Conservation (phyloP, 192 early-diverging fungal genomes). For the Linnemannia hyalina region DNA sequence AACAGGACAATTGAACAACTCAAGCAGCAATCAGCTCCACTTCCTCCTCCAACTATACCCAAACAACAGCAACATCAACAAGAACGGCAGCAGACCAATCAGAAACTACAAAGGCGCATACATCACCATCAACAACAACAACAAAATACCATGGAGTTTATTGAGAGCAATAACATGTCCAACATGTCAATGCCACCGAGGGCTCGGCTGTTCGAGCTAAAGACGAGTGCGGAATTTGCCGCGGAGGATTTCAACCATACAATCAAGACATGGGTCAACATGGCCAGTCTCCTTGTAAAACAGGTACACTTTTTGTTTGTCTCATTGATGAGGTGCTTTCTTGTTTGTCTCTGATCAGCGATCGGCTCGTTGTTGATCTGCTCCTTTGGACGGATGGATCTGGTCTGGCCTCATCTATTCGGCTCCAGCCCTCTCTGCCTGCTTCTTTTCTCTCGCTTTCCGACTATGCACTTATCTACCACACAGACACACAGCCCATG, state of each 20-base stretch:
- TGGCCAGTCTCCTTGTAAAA: conserved; percentile 52
- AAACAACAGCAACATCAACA: background rate
- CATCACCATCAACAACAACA: background rate
- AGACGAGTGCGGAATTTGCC: conserved; percentile 43
- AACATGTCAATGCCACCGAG: conserved; percentile 4
- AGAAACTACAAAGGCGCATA: background rate
- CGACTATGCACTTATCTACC: background rate
- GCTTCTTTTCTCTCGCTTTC: background rate
- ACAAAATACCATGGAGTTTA: background rate
- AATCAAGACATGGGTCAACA: conserved; percentile 55
- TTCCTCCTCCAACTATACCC: too few species aligned
- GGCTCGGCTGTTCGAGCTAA: conserved; percentile 25
- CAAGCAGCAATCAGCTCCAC: background rate
- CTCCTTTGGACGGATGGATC: background rate
- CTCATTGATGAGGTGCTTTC: background rate
- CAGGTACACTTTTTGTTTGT: conserved; percentile 20
- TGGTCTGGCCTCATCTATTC: background rate
- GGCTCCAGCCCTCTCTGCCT: background rate
- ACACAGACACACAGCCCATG: too few species aligned
- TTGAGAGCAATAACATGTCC: background rate
- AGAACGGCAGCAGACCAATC: background rate
- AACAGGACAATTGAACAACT: background rate
- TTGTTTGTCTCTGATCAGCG: background rate
- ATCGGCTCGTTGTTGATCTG: background rate
- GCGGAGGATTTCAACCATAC: conserved; percentile 40